These are phyloP conservation scores for Dryadomyces sulphureus DNA, from an alignment of 2,329 filamentous ascomycete genomes.

Conservation along the genomic window DNA sequence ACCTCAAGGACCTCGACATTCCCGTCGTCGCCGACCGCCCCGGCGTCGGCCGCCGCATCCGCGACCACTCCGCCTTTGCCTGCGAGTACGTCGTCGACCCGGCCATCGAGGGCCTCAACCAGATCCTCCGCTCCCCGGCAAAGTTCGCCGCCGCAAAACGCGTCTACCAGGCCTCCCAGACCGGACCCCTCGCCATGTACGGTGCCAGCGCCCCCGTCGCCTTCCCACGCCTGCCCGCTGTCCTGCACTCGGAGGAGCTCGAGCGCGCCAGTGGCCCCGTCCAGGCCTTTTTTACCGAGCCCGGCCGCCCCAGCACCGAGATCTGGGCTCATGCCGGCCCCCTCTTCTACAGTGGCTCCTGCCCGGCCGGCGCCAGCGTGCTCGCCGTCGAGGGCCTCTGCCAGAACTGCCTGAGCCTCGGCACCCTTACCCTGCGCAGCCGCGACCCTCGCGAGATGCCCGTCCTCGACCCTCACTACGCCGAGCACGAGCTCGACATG, in stretches of 20 bases:
- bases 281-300: background rate
- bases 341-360: slow-evolving; percentile 15
- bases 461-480: slow-evolving; percentile 8
- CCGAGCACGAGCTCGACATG: slow-evolving; percentile 5
- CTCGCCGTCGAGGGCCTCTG: slow-evolving; percentile 2
- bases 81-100: slow-evolving; percentile 1
- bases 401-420: slow-evolving; percentile 5
- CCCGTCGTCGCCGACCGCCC: slow-evolving; percentile 21
- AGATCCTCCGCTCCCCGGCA: background rate
- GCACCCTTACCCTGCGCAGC: slow-evolving; percentile 8
- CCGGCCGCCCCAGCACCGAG: slow-evolving; percentile 1
- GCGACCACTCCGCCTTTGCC: slow-evolving; percentile 18
- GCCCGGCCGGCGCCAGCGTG: slow-evolving; percentile 15
- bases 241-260: slow-evolving; percentile 1
- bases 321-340: slow-evolving; percentile 14
- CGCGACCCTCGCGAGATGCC: slow-evolving; percentile 7
- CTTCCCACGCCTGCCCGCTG: slow-evolving; percentile 1
- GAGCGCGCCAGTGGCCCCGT: background rate
- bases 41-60: slow-evolving; percentile 23
- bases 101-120: slow-evolving; percentile 1
- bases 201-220: background rate
- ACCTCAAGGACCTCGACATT: slow-evolving; percentile 23
- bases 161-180: background rate
- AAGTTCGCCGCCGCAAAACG: background rate
- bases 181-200: slow-evolving; percentile 1